Base-by-base conservation (phyloP, 2,329 filamentous ascomycete species). In the Annulohypoxylon truncatum region DNA sequence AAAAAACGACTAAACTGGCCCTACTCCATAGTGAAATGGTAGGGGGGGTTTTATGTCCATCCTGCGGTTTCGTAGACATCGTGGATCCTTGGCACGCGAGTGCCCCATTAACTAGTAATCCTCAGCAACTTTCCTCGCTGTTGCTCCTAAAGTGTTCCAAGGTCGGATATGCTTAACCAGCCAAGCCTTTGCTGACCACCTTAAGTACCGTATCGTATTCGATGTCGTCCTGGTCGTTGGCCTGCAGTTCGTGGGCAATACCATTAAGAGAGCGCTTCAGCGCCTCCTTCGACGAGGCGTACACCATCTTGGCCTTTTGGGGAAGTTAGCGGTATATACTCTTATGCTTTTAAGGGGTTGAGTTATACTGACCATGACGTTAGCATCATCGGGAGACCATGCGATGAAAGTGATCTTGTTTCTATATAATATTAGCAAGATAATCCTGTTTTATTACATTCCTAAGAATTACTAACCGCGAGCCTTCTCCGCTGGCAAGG, bases 261-360 rank as follows among this genome's bases (percentile, higher is more conserved):
- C 92, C 92, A 77, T 88, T 92, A 70, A 96, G 87, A 53, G 91
- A 81, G 80, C 90, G 90, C 87, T 94, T 95, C 73, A 96, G 87
- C 65, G 91, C 90, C 76, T 94, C 91, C 85, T 95, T 96, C 81
- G 92, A 96, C 55, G 92, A 92, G 75, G 92, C 91, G 85, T 95
- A 96, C 80, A 94, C 87, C 92, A 96, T 96, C 86, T 94, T 94
- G 81, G 90, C 86, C 92, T 94, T 94, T 72, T 62, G 47, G 31
- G n/a, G 15, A 28, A 18, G 71, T 74, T 64, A 72, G 64, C 54
- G 38, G 10, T 31, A 31, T 22, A 28, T 29, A 42, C 31, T 33
- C 29, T 1, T 26, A 12, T 7, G 29, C 10, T 2, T 26, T 18
- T 31, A 15, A 35, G 13, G 44, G 24, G 9, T n/a, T 10, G 40